Evolutionary conservation across 1,284 basidiomycete species (phyloP), one percentile per base, ranked within the genome.

Genomic region (Apiotrichum montevideense): DNA sequence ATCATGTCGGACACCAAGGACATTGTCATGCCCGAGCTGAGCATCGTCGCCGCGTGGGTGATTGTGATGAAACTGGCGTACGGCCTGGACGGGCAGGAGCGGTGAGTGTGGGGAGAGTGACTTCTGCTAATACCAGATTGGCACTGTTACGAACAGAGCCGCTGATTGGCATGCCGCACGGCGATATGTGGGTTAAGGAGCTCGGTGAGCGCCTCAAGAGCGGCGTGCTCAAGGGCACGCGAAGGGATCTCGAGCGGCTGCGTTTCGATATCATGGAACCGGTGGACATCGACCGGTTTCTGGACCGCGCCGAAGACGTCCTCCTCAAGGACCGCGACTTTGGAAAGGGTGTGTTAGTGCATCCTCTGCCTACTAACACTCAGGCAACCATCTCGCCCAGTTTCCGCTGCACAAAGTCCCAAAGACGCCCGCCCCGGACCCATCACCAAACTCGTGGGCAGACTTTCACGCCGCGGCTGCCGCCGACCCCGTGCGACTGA

Each of bases 11-110:
- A 21, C 21, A 21, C 21, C 21, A 21, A 39, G 10, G 70, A 75
- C 61, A 63, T 69, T 1, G 80, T 84, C 21, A 84, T 90, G 8
- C 83, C 87, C n/a, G 92, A 95, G 70, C 78, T 90, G 33, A 81
- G 83, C 5, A 76, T 94, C 29, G 76, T 84, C 47, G 84, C 84
- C 1, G 80, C 80, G 6, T 81, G 83, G 52, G 79, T 92, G 14
- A 79, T 92, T 4, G 83, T 86, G 35, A 79, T 92, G 69, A 93
- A 92, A 75, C 79, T 93, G 78, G 81, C 85, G 9, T 92, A 93
- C 66, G 90, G 90, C 1, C 71, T 93, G 35, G 89, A 92, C 71
- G 87, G 84, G n/a, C 76, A 74, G 58, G 61, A 68, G 49, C 82
- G 87, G 87, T 84, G 63, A 52, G 78, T 70, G 35, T 7, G 3